Percentiles rank a stretch among this genome's conserved stretches.
Evolutionary conservation across 306 rosid genomes (phyloP).

Genomic region (Medicago lupulina): DNA sequence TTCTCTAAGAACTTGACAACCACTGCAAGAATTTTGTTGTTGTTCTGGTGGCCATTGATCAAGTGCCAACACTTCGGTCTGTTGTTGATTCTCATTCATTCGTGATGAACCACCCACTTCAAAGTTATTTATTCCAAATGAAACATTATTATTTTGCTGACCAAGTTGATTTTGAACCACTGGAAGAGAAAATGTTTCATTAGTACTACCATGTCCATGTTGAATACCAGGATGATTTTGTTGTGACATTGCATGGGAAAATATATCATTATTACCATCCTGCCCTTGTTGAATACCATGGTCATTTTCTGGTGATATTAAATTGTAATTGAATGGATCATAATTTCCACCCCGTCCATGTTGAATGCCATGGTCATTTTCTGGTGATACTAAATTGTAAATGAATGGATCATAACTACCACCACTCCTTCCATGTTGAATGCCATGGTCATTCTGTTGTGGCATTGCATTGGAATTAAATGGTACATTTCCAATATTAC

Average conservation of each 20-base stretch:
- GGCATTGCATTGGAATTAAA: background rate
- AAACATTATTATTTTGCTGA: background rate
- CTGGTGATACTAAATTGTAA: background rate
- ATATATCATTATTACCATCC: background rate
- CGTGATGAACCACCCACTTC: slow-evolving; percentile 34
- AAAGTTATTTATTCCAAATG: slow-evolving; percentile 13
- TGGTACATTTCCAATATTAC: background rate
- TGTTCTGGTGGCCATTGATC: slow-evolving; percentile 46
- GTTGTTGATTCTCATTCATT: slow-evolving; percentile 3
- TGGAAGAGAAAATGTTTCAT: background rate
- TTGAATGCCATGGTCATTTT: background rate
- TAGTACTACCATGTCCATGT: no score
- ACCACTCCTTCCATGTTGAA: background rate
- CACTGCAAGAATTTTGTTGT: slow-evolving; percentile 54
- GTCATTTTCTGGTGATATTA: background rate
- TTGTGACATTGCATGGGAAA: no score
- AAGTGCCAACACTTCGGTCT: background rate
- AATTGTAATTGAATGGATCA: background rate
- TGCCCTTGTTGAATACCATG: background rate
- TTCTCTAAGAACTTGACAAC: slow-evolving; percentile 74
- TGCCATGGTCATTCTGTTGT: background rate
- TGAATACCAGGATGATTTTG: no score
- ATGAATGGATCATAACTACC: background rate
- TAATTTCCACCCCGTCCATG: background rate
- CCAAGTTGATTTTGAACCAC: slow-evolving; percentile 22